These are phyloP conservation scores for Stemphylium vesicarium DNA, from an alignment of 2,329 filamentous ascomycete genomes.

Conservation along the genomic window DNA sequence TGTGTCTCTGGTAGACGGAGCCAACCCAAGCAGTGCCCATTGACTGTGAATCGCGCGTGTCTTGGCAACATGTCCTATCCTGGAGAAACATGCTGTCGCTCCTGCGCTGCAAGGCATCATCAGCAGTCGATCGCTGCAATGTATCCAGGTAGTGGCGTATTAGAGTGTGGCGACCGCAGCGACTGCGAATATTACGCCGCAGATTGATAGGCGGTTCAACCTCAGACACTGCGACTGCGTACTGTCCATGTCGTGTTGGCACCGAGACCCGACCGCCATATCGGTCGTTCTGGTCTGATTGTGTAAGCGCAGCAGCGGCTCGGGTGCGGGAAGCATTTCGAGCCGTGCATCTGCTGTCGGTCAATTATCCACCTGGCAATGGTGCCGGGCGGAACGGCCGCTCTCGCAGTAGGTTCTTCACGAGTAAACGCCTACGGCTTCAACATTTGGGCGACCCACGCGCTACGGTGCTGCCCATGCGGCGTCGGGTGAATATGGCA, in stretches of 20 bases:
- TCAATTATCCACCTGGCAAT: slow-evolving; percentile 6
- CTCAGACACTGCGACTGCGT: slow-evolving; percentile 17
- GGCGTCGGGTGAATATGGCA: slow-evolving; percentile 1
- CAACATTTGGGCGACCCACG: slow-evolving; percentile 1
- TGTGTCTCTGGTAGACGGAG: too few relatives aligned
- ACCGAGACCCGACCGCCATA: slow-evolving; percentile 10
- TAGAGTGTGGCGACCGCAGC: slow-evolving; percentile 18
- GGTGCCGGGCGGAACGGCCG: slow-evolving; percentile 16
- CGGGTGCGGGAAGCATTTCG: slow-evolving; percentile 26
- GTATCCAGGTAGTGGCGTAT: not conserved
- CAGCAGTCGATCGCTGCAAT: slow-evolving; percentile 1
- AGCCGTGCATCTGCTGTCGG: slow-evolving; percentile 17
- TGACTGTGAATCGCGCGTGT: slow-evolving; percentile 9
- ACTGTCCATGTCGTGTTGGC: slow-evolving; percentile 28
- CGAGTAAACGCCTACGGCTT: not conserved
- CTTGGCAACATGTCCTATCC: slow-evolving; percentile 29
- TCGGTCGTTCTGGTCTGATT: slow-evolving; percentile 10
- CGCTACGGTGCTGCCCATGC: not conserved
- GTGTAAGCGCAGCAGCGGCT: slow-evolving; percentile 18
- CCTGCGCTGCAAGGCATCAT: not conserved
- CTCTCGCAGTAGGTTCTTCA: slow-evolving; percentile 10
- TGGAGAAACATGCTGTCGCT: slow-evolving; percentile 9
- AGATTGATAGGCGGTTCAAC: slow-evolving; percentile 10
- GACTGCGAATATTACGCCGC: slow-evolving; percentile 19
- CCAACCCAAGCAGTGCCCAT: slow-evolving; percentile 3